Base-by-base conservation (phyloP, 352 stramenopile species). In the Elongisporangium undulatum region DNA sequence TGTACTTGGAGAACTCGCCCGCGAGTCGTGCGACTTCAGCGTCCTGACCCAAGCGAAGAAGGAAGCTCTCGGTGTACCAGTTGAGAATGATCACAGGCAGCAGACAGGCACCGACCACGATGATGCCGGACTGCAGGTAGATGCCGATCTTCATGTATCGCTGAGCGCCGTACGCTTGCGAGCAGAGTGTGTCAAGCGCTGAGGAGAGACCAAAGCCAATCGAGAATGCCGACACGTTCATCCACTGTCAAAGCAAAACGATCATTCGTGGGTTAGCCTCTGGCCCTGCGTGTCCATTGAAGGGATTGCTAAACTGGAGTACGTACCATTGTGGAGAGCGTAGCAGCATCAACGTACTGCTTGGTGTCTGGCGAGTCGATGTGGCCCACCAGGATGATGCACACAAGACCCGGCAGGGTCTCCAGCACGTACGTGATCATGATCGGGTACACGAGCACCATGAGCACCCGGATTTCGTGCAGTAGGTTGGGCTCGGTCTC, bases 131-230 rank as follows among this genome's bases (percentile, higher is more conserved):
- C 55, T 92, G 78, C 21, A 91, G 58, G 64, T 94, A 96, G n/a
- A 87, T 72, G 2, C 87, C 87, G 58, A 96, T 77, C 62, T 84
- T 83, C 41, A 75, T 64, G 19, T 75, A 52, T n/a, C 59, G 72
- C 17, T 69, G 69, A 0, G 87, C 84, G 38, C 85, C 85, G 58
- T 87, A 84, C 15, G 85, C 82, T 63, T 91, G 75, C 15, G 81
- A 82, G 51, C 82, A 94, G 2, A 96, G 67, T 51, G 87, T 96
- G 66, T 96, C 87, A 22, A 96, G 71, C 3, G 74, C 87, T 12
- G 79, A 89, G 5, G 85, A 77, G 3, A 95, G 61, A 0, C 82
- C 82, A 52, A 93, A 82, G n/a, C 79, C 82, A 24, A 91, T 76
- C 1, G 81, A 80, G 22, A 93, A 67, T 1, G 77, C 74, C n/a